phyloP scores from a whole-genome alignment of 805 yeast species.

The Nakazawaea populi region DNA sequence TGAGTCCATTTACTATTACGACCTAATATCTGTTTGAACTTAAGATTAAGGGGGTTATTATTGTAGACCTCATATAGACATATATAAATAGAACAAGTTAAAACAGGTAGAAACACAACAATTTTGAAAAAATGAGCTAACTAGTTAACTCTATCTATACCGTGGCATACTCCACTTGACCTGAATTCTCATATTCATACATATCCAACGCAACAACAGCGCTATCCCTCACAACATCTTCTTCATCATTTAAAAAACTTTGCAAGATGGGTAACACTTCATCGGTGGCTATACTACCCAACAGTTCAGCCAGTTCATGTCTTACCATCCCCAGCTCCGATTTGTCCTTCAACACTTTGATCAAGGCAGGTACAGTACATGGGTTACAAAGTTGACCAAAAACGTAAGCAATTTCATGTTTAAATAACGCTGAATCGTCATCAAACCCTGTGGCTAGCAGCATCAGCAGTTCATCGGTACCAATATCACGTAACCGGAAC shows the following conservation, averaged over 20 bases:
- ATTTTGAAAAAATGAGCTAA: not conserved
- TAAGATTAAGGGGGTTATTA: too few species aligned
- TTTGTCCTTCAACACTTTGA: conserved; percentile 71
- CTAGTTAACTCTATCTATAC: not conserved
- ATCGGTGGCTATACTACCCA: conserved; percentile 94
- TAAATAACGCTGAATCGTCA: conserved; percentile 89
- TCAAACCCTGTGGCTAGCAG: conserved; percentile 88
- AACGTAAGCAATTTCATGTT: conserved; percentile 97
- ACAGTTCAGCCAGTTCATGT: conserved; percentile 99
- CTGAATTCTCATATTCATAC: conserved; percentile 92
- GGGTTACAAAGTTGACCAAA: conserved; percentile 97
- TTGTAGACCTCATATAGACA: too few species aligned
- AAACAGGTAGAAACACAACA: too few species aligned
- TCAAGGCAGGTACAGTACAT: conserved; percentile 80
- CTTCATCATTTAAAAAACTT: conserved; percentile 72
- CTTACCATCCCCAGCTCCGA: conserved; percentile 97
- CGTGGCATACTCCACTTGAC: conserved; percentile 67
- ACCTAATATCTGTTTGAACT: too few species aligned
- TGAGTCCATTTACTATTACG: too few species aligned
- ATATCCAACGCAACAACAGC: conserved; percentile 97
- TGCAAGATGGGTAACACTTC: conserved; percentile 88
- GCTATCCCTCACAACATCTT: conserved; percentile 89
- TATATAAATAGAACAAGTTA: too few species aligned
- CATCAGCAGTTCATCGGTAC: conserved; percentile 85
- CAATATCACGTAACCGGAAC: conserved; percentile 95